These are phyloP conservation scores for Rostrohypoxylon terebratum DNA, from an alignment of 495 filamentous ascomycete species.

Conservation along the genomic window DNA sequence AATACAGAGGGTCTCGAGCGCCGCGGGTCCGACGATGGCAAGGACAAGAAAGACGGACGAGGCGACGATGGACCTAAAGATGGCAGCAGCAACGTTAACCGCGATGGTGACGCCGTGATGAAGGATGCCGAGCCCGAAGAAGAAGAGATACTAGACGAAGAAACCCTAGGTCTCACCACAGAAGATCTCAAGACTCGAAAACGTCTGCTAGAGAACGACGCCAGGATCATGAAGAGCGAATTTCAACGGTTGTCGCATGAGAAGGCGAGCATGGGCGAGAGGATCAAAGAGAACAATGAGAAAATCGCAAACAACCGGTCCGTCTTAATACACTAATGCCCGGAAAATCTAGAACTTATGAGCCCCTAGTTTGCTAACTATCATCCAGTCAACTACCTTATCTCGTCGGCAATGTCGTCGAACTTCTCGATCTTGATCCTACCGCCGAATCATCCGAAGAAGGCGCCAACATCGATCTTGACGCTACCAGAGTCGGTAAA, in stretches of 20 bases:
- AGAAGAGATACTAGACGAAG: slow-evolving; percentile 86
- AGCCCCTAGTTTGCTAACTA: slow-evolving; percentile 30
- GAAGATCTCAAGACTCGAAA: slow-evolving; percentile 89
- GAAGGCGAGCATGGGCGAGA: slow-evolving; percentile 93
- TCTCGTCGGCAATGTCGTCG: slow-evolving; percentile 97
- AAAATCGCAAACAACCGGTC: slow-evolving; percentile 99
- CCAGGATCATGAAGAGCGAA: slow-evolving; percentile 98
- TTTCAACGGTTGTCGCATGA: slow-evolving; percentile 93
- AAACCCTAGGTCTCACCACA: slow-evolving; percentile 90
- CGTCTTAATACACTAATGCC: slow-evolving; percentile 38
- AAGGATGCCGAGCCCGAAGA: slow-evolving; percentile 78
- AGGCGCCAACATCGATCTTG: slow-evolving; percentile 97
- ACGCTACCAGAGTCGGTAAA: slow-evolving; percentile 96
- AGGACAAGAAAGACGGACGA: slow-evolving; percentile 76
- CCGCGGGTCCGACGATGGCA: slow-evolving; percentile 74
- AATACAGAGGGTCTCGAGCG: slow-evolving; percentile 78
- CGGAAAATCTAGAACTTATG: neutral
- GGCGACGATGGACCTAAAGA: slow-evolving; percentile 74
- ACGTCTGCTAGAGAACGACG: slow-evolving; percentile 94
- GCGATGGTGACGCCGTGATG: slow-evolving; percentile 88
- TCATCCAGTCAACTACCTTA: slow-evolving; percentile 89
- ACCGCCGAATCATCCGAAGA: slow-evolving; percentile 96
- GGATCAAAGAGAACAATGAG: slow-evolving; percentile 98
- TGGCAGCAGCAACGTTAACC: slow-evolving; percentile 66
- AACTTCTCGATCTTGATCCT: slow-evolving; percentile 95